Conservation (phyloP, 2,329 filamentous ascomycete species). For the Kalaharituber pfeilii region DNA sequence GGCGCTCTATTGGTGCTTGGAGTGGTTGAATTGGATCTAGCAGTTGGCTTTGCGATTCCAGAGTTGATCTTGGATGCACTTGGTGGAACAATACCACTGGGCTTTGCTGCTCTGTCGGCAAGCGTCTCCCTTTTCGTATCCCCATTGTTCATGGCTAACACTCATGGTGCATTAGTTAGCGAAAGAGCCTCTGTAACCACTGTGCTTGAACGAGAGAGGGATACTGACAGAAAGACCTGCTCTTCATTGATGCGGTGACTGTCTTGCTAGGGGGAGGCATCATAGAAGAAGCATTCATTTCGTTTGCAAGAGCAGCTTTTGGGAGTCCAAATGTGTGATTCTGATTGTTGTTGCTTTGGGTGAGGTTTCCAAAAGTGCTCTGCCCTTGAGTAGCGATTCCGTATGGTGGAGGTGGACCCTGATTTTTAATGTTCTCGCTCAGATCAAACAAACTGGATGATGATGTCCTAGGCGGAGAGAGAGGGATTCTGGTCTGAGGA, state of each 20-base stretch:
- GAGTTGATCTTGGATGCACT: background rate
- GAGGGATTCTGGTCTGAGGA: background rate
- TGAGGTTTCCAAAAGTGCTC: background rate
- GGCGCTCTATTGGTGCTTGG: conserved; percentile 5
- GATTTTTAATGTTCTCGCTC: background rate
- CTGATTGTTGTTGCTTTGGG: conserved; percentile 1
- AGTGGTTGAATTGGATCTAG: conserved; percentile 2
- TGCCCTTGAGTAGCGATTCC: background rate
- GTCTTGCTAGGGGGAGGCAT: conserved; percentile 18
- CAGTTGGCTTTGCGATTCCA: conserved; percentile 8
- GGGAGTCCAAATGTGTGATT: background rate
- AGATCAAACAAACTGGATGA: background rate
- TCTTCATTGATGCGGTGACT: conserved; percentile 12
- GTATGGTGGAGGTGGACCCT: background rate
- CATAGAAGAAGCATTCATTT: conserved; percentile 11
- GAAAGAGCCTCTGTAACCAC: background rate
- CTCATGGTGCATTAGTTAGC: background rate
- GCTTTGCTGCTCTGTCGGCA: conserved; percentile 9
- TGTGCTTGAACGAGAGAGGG: background rate
- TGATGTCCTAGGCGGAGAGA: background rate
- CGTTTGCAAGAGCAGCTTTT: background rate
- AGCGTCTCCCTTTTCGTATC: conserved; percentile 10
- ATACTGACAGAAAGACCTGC: background rate
- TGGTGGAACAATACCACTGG: background rate
- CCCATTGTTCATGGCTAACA: conserved; percentile 7